These are phyloP conservation scores for Botrytis fabae DNA, from an alignment of 2,329 filamentous ascomycete species.

Conservation along the genomic window DNA sequence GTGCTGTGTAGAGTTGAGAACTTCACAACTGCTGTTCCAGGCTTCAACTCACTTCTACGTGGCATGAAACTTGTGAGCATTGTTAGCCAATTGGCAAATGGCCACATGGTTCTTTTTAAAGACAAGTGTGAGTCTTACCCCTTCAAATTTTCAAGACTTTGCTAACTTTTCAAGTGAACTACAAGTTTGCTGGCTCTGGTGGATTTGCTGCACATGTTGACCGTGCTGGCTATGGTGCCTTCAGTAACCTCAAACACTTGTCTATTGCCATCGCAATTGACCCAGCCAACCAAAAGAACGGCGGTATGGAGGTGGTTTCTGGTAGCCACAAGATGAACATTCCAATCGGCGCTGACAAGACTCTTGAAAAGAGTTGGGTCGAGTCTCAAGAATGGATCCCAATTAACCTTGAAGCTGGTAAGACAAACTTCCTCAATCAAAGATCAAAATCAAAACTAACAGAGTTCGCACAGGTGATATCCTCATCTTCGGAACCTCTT, in stretches of 20 bases:
- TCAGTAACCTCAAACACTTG: conserved; percentile 42
- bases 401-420: conserved; percentile 41
- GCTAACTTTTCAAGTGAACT: conserved; percentile 37
- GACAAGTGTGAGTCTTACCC: conserved; percentile 34
- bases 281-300: conserved; percentile 39
- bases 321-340: conserved; percentile 42
- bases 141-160: background rate
- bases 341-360: conserved; percentile 39
- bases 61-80: background rate
- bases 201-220: conserved; percentile 43
- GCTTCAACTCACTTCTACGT: background rate
- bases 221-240: conserved; percentile 43
- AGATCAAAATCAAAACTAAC: background rate
- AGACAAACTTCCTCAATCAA: background rate
- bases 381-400: conserved; percentile 39
- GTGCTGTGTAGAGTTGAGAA: conserved; percentile 43
- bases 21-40: background rate
- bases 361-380: conserved; percentile 40
- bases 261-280: conserved; percentile 42
- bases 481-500: conserved; percentile 41
- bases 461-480: conserved; percentile 36
- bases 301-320: conserved; percentile 42
- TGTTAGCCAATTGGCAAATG: conserved; percentile 36
- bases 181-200: conserved; percentile 42
- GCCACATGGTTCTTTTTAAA: conserved; percentile 35